Evolutionary conservation across 768 basidiomycete genomes (phyloP).

Genomic region (Lactarius trivialis): DNA sequence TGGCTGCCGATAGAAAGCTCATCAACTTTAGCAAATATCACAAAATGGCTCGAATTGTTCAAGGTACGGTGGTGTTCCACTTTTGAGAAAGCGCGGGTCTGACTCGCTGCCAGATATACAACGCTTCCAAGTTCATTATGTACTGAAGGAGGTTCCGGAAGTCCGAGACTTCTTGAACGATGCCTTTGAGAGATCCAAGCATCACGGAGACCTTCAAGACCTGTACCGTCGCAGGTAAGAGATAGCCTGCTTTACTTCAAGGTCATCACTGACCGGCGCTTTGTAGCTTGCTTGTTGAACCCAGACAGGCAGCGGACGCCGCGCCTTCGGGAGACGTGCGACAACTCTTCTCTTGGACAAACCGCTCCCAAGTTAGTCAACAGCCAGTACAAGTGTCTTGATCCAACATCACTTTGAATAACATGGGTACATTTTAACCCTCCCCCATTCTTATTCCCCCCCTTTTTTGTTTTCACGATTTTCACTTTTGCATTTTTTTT

Average conservation of each 20-base stretch:
- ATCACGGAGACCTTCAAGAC: slow-evolving; percentile 78
- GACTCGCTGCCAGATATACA: slow-evolving; percentile 63
- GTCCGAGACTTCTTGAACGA: slow-evolving; percentile 73
- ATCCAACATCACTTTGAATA: neutral
- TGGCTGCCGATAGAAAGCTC: slow-evolving; percentile 67
- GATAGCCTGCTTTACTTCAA: slow-evolving; percentile 15
- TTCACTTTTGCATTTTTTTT: slow-evolving; percentile 14
- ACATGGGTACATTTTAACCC: neutral
- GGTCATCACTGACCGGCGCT: slow-evolving; percentile 9
- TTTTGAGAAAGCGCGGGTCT: neutral
- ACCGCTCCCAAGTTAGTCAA: slow-evolving; percentile 30
- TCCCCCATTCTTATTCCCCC: neutral
- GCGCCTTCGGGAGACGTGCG: slow-evolving; percentile 62
- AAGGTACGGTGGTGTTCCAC: slow-evolving; percentile 41
- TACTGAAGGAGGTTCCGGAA: slow-evolving; percentile 83
- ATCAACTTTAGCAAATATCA: slow-evolving; percentile 97
- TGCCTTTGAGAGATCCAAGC: slow-evolving; percentile 67
- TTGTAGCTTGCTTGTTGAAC: slow-evolving; percentile 71
- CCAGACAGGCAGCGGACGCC: slow-evolving; percentile 69
- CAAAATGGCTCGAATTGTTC: slow-evolving; percentile 79
- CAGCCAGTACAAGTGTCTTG: slow-evolving; percentile 18
- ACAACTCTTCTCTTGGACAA: slow-evolving; percentile 75
- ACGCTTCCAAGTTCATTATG: slow-evolving; percentile 83
- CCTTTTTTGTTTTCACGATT: neutral
- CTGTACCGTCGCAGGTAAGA: slow-evolving; percentile 79